phyloP scores from a whole-genome alignment of 768 basidiomycete species.

The Boletus pseudo-olivaceus region DNA sequence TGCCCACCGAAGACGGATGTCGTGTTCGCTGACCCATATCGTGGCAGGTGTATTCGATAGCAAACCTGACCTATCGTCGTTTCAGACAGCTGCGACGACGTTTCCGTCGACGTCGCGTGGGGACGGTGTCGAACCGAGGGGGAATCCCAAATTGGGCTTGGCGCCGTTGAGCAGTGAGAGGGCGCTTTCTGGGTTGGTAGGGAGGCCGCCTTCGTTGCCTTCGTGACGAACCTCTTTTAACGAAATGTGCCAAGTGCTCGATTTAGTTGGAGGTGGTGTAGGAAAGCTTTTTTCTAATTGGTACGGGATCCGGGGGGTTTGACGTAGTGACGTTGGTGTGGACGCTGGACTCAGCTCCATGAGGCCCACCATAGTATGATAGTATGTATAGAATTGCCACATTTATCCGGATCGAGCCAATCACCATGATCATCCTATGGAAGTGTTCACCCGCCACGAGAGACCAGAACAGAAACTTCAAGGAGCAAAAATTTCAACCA shows the following conservation, averaged over 20 bases:
- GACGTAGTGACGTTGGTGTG: not conserved
- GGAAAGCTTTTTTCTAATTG: not conserved
- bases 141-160: slow-evolving; percentile 37
- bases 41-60: slow-evolving; percentile 34
- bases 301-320: not conserved
- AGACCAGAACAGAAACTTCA: too few species aligned
- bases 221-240: slow-evolving; percentile 11
- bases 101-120: slow-evolving; percentile 12
- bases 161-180: slow-evolving; percentile 38
- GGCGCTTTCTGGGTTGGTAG: slow-evolving; percentile 25
- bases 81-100: slow-evolving; percentile 26
- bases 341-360: not conserved
- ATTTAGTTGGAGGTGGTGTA: slow-evolving; percentile 10
- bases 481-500: not conserved
- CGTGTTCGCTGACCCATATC: not conserved
- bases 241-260: slow-evolving; percentile 1
- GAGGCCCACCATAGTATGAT: too few species aligned
- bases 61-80: slow-evolving; percentile 34
- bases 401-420: not conserved
- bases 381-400: not conserved
- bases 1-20: not conserved
- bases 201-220: slow-evolving; percentile 17
- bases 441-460: too few species aligned
- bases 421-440: too few species aligned
- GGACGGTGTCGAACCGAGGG: slow-evolving; percentile 23